phyloP scores from a whole-genome alignment of 768 basidiomycete genomes.

The Lanmaoa rubissima region DNA sequence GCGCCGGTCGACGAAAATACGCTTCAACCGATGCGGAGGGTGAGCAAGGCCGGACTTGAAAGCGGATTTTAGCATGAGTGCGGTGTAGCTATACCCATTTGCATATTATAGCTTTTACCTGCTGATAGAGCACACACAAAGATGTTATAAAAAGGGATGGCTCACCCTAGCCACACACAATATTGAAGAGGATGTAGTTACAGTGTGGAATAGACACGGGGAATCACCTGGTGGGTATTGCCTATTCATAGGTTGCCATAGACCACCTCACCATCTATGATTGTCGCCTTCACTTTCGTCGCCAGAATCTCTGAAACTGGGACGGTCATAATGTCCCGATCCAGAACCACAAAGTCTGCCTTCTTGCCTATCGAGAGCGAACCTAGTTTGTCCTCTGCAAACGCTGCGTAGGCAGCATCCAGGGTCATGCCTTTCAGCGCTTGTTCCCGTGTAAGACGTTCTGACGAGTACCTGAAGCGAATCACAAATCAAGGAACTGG shows the following conservation, averaged over 20 bases:
- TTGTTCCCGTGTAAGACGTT: slow-evolving; percentile 76
- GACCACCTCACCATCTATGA: slow-evolving; percentile 68
- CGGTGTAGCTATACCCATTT: slow-evolving; percentile 17
- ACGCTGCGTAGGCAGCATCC: slow-evolving; percentile 86
- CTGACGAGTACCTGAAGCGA: slow-evolving; percentile 62
- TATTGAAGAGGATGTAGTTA: background rate
- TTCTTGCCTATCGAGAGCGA: slow-evolving; percentile 74
- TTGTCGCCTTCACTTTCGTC: slow-evolving; percentile 67
- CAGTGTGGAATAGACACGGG: background rate
- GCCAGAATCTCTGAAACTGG: slow-evolving; percentile 58
- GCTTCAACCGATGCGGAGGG: slow-evolving; percentile 83
- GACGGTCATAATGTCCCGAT: slow-evolving; percentile 75
- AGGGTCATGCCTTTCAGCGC: slow-evolving; percentile 90
- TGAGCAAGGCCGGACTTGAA: slow-evolving; percentile 93
- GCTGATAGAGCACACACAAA: background rate
- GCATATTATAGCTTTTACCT: slow-evolving; percentile 6
- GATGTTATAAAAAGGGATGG: background rate
- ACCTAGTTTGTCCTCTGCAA: slow-evolving; percentile 68
- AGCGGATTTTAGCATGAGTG: slow-evolving; percentile 39
- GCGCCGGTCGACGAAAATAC: slow-evolving; percentile 89
- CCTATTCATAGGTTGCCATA: slow-evolving; percentile 47
- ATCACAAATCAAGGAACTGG: background rate
- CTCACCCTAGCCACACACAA: background rate
- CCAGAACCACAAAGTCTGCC: slow-evolving; percentile 85
- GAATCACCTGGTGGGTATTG: slow-evolving; percentile 5